These are phyloP conservation scores for Phlyctochytrium arcticum DNA, from an alignment of 192 early-diverging fungal species.

Conservation along the genomic window DNA sequence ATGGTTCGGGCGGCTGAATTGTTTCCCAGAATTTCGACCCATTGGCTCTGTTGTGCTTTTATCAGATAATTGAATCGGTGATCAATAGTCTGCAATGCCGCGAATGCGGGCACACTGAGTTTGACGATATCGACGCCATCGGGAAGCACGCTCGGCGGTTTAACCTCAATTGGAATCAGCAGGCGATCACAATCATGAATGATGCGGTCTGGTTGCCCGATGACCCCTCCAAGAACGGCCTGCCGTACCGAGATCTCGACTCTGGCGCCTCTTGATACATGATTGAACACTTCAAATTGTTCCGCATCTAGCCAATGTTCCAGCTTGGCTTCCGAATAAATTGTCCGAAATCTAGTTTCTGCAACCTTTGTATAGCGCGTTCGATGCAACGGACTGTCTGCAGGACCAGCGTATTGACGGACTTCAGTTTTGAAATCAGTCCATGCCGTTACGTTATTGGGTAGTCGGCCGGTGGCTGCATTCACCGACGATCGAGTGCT, in stretches of 20 bases:
- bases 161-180: slow-evolving; percentile 7
- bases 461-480: background rate
- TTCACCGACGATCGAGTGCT: background rate
- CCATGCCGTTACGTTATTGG: background rate
- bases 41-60: background rate
- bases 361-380: background rate
- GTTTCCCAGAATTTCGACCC: background rate
- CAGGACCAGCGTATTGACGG: background rate
- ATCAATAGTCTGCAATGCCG: background rate
- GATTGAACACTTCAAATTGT: background rate
- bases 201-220: slow-evolving; percentile 7
- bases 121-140: background rate
- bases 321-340: background rate
- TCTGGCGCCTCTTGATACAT: background rate
- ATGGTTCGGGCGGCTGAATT: background rate
- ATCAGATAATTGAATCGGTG: background rate
- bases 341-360: background rate
- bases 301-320: background rate
- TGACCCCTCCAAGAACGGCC: background rate
- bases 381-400: background rate
- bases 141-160: background rate
- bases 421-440: background rate
- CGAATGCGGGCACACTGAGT: too few relatives aligned
- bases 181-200: background rate
- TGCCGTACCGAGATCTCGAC: background rate